Base-by-base conservation (phyloP, 169 alveolate genomes). In the Babesia divergens region DNA sequence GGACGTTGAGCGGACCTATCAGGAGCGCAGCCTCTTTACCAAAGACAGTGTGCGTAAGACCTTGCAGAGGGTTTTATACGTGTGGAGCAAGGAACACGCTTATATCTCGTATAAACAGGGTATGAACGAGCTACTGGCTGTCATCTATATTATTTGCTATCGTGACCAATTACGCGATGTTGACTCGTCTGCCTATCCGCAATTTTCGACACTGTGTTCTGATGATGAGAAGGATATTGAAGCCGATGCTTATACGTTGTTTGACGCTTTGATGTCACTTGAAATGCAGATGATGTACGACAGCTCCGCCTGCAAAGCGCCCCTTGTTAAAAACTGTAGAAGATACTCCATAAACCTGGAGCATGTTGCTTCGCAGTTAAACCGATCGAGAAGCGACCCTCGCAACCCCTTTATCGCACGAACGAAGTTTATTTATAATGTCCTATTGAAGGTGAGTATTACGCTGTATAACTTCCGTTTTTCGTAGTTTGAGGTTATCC, bases 191-290 rank as follows among this genome's bases (percentile, higher is more conserved):
- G 18, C 20, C 3, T 40, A 38, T 20, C 0, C 50, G 55, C 55
- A 32, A 35, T 65, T 55, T 31, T 66, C 69, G 51, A 65, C 16
- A 28, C 9, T 65, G 26, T 70, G 31, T 28, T 65, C 86, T 20
- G 68, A 68, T 50, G 47, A 62, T 13, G 40, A 32, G 6, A 62
- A 82, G n/a, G 86, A 87, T 46, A 58, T 90, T 0, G 94, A 90
- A 35, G 89, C 94, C n/a, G 94, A 90, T 58, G 83, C 94, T 1
- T 90, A 84, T 34, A 85, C 83, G 11, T 69, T 90, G 65, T 90
- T 90, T 70, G 90, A 84, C 46, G 68, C 87, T 28, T 26, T 90
- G 51, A 89, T 90, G 92, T 43, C 79, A 50, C 84, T 84, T 60
- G 94, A 89, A 32, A 18, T 86, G 42, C 90, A 90, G 55, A 79